These are phyloP conservation scores for Cordyceps pruinosa DNA, from an alignment of 2,329 filamentous ascomycete species.

Conservation along the genomic window DNA sequence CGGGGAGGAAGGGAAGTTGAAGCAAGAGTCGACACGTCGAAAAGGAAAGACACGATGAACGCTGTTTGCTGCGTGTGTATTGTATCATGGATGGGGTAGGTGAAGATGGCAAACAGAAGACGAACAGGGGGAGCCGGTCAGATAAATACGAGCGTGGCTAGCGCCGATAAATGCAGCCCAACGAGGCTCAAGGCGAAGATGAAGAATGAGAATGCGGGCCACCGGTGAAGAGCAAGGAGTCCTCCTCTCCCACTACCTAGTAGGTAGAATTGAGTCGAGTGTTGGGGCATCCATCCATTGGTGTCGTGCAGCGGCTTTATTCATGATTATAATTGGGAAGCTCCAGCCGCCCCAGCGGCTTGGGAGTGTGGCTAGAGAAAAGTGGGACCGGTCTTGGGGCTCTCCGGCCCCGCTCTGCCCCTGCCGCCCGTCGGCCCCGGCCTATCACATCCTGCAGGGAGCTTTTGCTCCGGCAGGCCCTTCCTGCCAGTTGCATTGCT, in stretches of 20 bases:
- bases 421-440: not conserved
- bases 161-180: not conserved
- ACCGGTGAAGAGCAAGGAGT: not conserved
- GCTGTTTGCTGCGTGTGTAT: not conserved
- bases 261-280: too few species aligned
- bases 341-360: not conserved
- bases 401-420: not conserved
- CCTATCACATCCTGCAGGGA: constrained; percentile 9
- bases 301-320: not conserved
- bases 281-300: too few species aligned
- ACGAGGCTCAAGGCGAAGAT: not conserved
- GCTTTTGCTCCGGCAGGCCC: constrained; percentile 10
- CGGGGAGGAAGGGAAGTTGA: too few species aligned
- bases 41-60: too few species aligned
- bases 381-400: constrained; percentile 6
- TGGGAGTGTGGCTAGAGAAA: not conserved
- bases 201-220: not conserved
- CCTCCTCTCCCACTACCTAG: too few species aligned
- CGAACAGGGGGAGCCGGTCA: not conserved
- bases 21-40: too few species aligned
- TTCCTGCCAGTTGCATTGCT: not conserved
- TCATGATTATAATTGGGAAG: not conserved
- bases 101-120: not conserved
- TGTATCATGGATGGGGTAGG: not conserved
- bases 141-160: not conserved